Percentiles rank a stretch among this genome's conserved stretches.
These are phyloP conservation scores for Adansonia madagascariensis DNA, from an alignment of 441 rosid species.

Conservation along the genomic window DNA sequence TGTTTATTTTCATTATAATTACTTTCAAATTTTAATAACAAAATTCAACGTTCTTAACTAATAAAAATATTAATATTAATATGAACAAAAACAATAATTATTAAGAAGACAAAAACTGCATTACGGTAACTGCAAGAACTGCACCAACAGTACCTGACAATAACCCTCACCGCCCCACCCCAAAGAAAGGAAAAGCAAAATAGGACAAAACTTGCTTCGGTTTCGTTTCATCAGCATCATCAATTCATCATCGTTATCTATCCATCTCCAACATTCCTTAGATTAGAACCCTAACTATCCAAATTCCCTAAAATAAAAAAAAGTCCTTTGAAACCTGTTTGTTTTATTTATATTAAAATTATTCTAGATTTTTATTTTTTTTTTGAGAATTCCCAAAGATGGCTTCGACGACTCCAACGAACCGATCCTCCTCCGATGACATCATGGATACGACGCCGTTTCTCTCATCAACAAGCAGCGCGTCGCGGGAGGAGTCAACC, in stretches of 20 bases:
- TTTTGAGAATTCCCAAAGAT: slow-evolving; percentile 28
- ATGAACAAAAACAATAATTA: background rate
- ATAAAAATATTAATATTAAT: no score
- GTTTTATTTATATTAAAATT: background rate
- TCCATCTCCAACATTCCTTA: slow-evolving; percentile 17
- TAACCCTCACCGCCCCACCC: background rate
- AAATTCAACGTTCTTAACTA: no score
- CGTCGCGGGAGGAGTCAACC: slow-evolving; percentile 30
- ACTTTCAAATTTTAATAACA: no score
- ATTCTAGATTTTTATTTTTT: background rate
- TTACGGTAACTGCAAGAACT: background rate
- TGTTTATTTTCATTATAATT: no score
- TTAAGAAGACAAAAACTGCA: background rate
- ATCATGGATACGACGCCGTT: slow-evolving; percentile 72
- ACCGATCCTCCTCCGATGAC: slow-evolving; percentile 56
- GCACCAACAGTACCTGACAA: background rate
- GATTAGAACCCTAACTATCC: slow-evolving; percentile 19
- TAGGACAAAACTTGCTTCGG: background rate
- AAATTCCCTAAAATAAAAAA: background rate
- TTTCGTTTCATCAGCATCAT: background rate
- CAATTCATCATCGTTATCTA: background rate
- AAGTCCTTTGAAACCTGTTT: background rate
- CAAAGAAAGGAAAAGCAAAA: background rate
- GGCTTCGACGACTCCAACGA: slow-evolving; percentile 32
- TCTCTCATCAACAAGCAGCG: slow-evolving; percentile 41